Conservation (phyloP, 805 yeast genomes). For the Myxozyma monticola region DNA sequence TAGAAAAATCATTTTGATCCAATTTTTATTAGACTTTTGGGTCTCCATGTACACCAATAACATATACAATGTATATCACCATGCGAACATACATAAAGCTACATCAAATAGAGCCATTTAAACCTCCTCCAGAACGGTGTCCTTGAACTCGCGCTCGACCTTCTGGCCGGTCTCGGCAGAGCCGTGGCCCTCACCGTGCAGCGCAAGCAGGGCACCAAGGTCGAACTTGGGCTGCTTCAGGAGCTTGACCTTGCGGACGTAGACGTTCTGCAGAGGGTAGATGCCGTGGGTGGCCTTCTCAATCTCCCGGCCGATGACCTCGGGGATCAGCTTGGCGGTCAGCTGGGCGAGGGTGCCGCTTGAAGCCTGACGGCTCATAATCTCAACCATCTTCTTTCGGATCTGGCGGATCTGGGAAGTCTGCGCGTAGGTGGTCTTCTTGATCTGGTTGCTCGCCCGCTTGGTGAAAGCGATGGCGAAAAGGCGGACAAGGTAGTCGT, state of each 20-base stretch:
- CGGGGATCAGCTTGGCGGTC: conserved; percentile 96
- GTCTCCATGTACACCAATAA: conserved; percentile 20
- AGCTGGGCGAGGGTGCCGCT: conserved; percentile 94
- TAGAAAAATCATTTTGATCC: conserved; percentile 2
- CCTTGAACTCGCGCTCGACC: conserved; percentile 94
- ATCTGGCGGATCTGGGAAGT: conserved; percentile 95
- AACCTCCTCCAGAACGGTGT: conserved; percentile 96
- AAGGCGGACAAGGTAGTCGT: conserved; percentile 94
- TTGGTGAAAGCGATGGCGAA: conserved; percentile 98
- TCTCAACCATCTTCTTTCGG: conserved; percentile 94
- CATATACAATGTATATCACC: conserved; percentile 7
- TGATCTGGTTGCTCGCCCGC: conserved; percentile 94
- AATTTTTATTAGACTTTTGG: conserved; percentile 17
- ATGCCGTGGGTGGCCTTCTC: conserved; percentile 93
- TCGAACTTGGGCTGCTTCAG: conserved; percentile 99
- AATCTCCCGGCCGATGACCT: conserved; percentile 97
- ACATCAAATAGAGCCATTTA: conserved; percentile 45
- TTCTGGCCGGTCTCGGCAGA: conserved; percentile 98
- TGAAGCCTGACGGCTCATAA: conserved; percentile 94
- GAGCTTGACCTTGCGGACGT: conserved; percentile 98
- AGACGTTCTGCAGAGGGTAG: conserved; percentile 97
- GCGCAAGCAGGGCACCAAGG: conserved; percentile 91
- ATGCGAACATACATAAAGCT: conserved; percentile 10
- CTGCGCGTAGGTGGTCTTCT: conserved; percentile 98
- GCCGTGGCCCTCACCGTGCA: conserved; percentile 92